Base-by-base conservation (phyloP, 2,329 filamentous ascomycete genomes). In the Penicillium sp. region DNA sequence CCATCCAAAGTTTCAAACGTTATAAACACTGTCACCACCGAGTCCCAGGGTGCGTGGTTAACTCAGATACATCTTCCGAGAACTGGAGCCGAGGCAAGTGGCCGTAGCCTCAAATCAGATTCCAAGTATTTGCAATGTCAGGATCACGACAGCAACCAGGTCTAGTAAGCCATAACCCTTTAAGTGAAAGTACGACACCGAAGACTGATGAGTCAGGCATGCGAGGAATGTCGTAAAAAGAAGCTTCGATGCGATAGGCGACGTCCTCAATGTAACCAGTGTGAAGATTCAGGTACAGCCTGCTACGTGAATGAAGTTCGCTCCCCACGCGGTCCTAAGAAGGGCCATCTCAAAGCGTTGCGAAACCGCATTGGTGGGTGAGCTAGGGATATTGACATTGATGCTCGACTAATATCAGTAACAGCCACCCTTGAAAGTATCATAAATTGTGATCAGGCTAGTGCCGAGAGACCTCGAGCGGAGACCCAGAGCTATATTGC, bases 221-320 rank as follows among this genome's bases (percentile, higher is more conserved):
- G 67, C 27, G 66, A 69, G 39, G 65, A 69, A 50, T 69, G 67
- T 45, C 67, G 67, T 16, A 59, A 63, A 40, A 64, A 66, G 13
- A 69, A 69, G 41, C 59, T 65, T 11, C 62, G 67, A 38, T 69
- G 67, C 44, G 65, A 69, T 52, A 57, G 67, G 5, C 53, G 56
- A 31, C 59, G 57, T 10, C 65, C 67, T 13, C 60, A 65, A 43
- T 69, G 67, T 38, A 58, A 66, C 45, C 61, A 63, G 9, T 69
- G 67, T 9, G 61, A 58, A 21, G 67, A 69, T 44, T 59, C 65
- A 3, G 67, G 67, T 0, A 59, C 63, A 14, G 58, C 63, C 7
- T 70, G 67, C 50, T 63, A 62, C 24, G 62, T 68, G 2, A 67
- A 62, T 16, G 63, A 65, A 1, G 56, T 60, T 4, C 59, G 67